Evolutionary conservation across 179 eudicot genomes (phyloP).

Genomic region (Beta corolliflora): DNA sequence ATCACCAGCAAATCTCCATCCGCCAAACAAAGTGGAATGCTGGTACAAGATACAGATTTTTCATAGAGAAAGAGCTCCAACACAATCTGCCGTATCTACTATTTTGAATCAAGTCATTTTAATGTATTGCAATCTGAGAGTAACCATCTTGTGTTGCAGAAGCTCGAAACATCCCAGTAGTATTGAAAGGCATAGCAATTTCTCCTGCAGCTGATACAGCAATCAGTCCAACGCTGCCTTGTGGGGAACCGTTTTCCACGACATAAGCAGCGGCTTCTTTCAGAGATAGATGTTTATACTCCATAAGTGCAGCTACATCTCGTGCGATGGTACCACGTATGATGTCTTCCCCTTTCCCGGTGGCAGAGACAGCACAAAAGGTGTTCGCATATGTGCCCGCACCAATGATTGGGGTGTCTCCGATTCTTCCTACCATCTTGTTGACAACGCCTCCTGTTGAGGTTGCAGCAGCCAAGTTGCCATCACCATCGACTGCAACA

Average conservation of each 20-base stretch:
- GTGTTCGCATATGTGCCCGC: slow-evolving; percentile 85
- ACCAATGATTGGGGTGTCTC: slow-evolving; percentile 84
- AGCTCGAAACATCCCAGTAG: slow-evolving; percentile 91
- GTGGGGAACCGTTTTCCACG: slow-evolving; percentile 55
- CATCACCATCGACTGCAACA: slow-evolving; percentile 72
- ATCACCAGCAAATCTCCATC: not conserved
- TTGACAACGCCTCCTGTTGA: slow-evolving; percentile 94
- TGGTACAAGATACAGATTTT: not conserved
- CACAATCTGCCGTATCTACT: not conserved
- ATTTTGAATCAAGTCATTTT: not conserved
- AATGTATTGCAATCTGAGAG: slow-evolving; percentile 62
- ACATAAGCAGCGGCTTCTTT: slow-evolving; percentile 70
- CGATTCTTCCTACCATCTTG: slow-evolving; percentile 92
- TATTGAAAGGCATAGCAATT: slow-evolving; percentile 74
- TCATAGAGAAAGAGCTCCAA: not conserved
- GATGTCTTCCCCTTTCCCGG: slow-evolving; percentile 83
- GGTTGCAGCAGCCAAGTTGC: slow-evolving; percentile 84
- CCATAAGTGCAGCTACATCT: slow-evolving; percentile 93
- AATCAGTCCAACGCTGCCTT: slow-evolving; percentile 66
- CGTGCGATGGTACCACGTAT: slow-evolving; percentile 78
- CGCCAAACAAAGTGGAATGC: not conserved
- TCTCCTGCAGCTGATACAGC: slow-evolving; percentile 89
- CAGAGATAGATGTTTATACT: slow-evolving; percentile 72
- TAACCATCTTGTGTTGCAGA: slow-evolving; percentile 87
- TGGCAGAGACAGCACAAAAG: slow-evolving; percentile 83